Conservation (phyloP, 164 flowering plant genomes). For the Cinnamomum chago region DNA sequence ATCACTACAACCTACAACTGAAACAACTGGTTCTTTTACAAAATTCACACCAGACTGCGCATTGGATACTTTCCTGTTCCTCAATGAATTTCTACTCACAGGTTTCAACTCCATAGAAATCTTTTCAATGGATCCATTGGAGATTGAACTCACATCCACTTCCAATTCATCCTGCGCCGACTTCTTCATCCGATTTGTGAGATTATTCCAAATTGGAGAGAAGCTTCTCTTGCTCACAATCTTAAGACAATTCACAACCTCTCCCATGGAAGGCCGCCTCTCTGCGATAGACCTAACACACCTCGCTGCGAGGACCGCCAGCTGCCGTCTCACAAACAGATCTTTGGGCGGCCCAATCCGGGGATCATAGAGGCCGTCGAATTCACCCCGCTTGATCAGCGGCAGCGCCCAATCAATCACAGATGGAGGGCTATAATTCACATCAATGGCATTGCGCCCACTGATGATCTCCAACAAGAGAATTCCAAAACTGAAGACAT, state of each 20-base stretch:
- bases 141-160: not conserved
- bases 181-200: not conserved
- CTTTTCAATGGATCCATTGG: not conserved
- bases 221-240: constrained; percentile 54
- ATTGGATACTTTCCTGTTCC: not conserved
- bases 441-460: constrained; percentile 92
- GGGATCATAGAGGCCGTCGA: constrained; percentile 57
- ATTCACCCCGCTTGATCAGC: constrained; percentile 61
- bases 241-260: constrained; percentile 55
- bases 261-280: constrained; percentile 75
- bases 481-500: constrained; percentile 95
- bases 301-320: constrained; percentile 68
- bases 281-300: constrained; percentile 84
- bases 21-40: not conserved
- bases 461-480: constrained; percentile 85
- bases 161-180: not conserved
- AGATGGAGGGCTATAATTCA: constrained; percentile 81
- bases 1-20: not conserved
- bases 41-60: not conserved
- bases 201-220: constrained; percentile 59
- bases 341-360: constrained; percentile 65
- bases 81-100: not conserved
- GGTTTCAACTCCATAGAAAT: not conserved
- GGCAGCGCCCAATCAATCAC: constrained; percentile 96
- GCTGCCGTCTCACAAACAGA: constrained; percentile 51